phyloP scores from a whole-genome alignment of 768 basidiomycete species.

The Cystoderma amianthinum region DNA sequence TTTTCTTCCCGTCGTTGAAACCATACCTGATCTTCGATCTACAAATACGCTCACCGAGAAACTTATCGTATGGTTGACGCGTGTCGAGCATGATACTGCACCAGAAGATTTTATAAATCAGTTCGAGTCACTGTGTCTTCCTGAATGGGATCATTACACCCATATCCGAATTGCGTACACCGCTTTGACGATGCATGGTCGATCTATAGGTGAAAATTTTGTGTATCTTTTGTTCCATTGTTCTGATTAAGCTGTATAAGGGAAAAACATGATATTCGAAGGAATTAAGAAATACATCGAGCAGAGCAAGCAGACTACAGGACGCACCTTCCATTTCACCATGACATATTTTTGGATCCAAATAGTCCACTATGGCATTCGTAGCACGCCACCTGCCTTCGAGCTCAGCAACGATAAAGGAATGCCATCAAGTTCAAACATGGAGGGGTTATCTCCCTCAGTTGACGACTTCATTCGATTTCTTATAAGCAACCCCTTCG shows the following conservation, averaged over 20 bases:
- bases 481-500: conserved; percentile 30
- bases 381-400: conserved; percentile 23
- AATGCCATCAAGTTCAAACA: too few relatives aligned
- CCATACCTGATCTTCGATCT: conserved; percentile 10
- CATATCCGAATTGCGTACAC: conserved; percentile 37
- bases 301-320: conserved; percentile 25
- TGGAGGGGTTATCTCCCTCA: conserved; percentile 5
- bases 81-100: conserved; percentile 19
- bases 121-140: conserved; percentile 25
- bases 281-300: conserved; percentile 32
- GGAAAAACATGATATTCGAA: conserved; percentile 36
- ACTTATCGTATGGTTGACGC: conserved; percentile 27
- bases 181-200: conserved; percentile 30
- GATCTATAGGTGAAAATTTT: conserved; percentile 27
- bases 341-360: conserved; percentile 50
- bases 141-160: conserved; percentile 43
- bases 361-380: conserved; percentile 39
- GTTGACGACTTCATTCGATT: conserved; percentile 27
- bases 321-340: conserved; percentile 33
- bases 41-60: conserved; percentile 20
- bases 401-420: conserved; percentile 5
- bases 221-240: background rate
- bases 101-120: conserved; percentile 24
- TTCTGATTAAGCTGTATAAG: conserved; percentile 11
- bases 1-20: conserved; percentile 1